Base-by-base conservation (phyloP, 2,329 filamentous ascomycete species). In the Mariannaea elegans region DNA sequence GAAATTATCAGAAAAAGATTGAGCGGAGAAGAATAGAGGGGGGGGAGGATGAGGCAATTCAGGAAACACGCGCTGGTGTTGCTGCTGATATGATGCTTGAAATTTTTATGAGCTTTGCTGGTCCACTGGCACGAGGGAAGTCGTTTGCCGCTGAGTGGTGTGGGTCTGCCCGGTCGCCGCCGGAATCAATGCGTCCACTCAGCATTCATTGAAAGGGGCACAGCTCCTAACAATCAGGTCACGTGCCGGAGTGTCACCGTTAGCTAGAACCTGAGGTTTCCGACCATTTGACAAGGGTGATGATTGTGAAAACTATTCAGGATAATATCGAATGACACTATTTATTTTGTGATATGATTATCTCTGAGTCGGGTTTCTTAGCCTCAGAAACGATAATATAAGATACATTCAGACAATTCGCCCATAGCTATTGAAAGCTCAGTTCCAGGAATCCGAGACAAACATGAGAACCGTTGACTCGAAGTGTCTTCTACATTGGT, bases 101-200 rank as follows among this genome's bases (percentile, higher is more conserved):
- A 77, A 74, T 74, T 77, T 77, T 77, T 73, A 68, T 70, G 72
- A 75, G 70, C 71, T 72, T 60, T 68, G 56, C 52, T 55, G 42
- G 46, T 44, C 54, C 16, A 47, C 65, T 53, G 58, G 59, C 59
- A 65, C 46, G 24, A 56, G 60, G 53, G 55, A 56, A 65, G 56
- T 54, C 50, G 61, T 57, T 55, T 55, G 54, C 53, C 52, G 56
- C 62, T 48, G 16, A 36, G 24, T 51, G 36, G 61, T 34, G 66
- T 69, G 66, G 68, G 65, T 52, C 68, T 32, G 23, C 23, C 50
- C 39, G 63, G 36, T 50, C 45, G 42, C 48, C 53, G 42, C 48
- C 54, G 51, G 39, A 52, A 55, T 46, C 53, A 47, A 52, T 45
- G 52, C 50, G 53, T 54, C 67, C 66, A 71, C 53, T 69, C 53